Evolutionary conservation across 1,284 basidiomycete genomes (phyloP).

Genomic region (Moesziomyces parantarcticus): DNA sequence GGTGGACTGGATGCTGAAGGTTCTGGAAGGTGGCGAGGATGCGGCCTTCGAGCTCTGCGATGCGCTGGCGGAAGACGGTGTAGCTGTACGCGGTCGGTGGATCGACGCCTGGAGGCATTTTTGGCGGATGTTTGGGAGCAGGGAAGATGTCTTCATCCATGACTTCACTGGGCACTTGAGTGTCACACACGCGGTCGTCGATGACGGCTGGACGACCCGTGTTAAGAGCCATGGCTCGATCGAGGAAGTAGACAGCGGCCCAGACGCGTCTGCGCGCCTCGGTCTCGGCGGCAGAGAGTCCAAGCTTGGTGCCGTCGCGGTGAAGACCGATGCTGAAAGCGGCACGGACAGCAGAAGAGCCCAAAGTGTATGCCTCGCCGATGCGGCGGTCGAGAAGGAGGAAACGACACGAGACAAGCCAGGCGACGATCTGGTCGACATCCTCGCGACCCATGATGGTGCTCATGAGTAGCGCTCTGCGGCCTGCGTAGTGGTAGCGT

Average conservation of each 20-base stretch:
- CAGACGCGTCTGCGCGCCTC: constrained; percentile 58
- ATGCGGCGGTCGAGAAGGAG: constrained; percentile 59
- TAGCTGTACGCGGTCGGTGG: constrained; percentile 49
- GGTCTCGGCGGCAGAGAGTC: constrained; percentile 44
- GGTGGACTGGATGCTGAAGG: constrained; percentile 39
- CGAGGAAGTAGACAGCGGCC: constrained; percentile 55
- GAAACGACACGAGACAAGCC: constrained; percentile 52
- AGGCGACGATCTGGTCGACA: constrained; percentile 55
- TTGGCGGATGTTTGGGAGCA: constrained; percentile 35
- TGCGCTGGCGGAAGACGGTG: constrained; percentile 46
- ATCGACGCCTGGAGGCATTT: constrained; percentile 40
- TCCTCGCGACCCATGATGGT: constrained; percentile 56
- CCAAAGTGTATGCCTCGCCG: constrained; percentile 50
- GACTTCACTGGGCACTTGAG: constrained; percentile 45
- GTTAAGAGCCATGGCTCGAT: constrained; percentile 50
- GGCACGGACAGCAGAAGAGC: constrained; percentile 48
- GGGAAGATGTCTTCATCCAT: constrained; percentile 49
- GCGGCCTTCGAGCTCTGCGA: constrained; percentile 45
- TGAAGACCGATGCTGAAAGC: constrained; percentile 63
- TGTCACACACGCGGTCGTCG: constrained; percentile 57
- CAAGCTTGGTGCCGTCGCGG: constrained; percentile 57
- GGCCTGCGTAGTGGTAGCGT: constrained; percentile 49
- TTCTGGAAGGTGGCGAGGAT: constrained; percentile 46
- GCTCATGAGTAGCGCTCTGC: constrained; percentile 45
- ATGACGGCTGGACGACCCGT: constrained; percentile 59